These are phyloP conservation scores for Colletotrichum cordylinicola DNA, from an alignment of 2,329 filamentous ascomycete genomes.

Conservation along the genomic window DNA sequence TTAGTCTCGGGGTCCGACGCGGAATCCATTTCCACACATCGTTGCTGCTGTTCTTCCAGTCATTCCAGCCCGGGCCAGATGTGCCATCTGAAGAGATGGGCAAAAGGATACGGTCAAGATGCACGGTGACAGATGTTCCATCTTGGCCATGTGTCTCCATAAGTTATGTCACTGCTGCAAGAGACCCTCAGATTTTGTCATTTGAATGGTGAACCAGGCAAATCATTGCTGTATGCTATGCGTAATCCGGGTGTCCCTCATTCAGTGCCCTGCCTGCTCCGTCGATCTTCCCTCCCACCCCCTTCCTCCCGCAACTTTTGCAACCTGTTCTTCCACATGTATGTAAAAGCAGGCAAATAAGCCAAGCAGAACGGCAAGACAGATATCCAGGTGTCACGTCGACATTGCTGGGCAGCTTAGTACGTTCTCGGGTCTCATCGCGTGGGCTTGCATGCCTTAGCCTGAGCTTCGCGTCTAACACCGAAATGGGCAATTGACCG, in stretches of 20 bases:
- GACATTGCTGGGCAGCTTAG: not conserved
- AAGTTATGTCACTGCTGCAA: conserved; percentile 17
- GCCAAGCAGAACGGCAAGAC: not conserved
- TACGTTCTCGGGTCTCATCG: conserved; percentile 5
- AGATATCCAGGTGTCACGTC: not conserved
- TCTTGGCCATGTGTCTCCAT: not conserved
- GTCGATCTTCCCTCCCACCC: not conserved
- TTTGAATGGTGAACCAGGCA: not conserved
- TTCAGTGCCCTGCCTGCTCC: not conserved
- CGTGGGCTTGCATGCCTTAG: conserved; percentile 12
- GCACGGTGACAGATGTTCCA: not conserved
- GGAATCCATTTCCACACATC: not conserved
- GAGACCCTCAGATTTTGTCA: not conserved
- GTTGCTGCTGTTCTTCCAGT: not conserved
- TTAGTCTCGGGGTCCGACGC: not conserved
- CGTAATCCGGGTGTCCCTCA: not conserved
- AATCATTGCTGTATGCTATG: not conserved
- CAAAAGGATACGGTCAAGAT: not conserved
- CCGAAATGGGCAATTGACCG: conserved; percentile 20
- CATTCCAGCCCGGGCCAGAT: not conserved
- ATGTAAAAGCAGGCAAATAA: not conserved
- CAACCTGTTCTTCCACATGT: not conserved
- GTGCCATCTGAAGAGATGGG: not conserved
- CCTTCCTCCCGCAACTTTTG: not conserved
- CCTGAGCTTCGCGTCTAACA: conserved; percentile 19